Evolutionary conservation across 306 rosid species (phyloP), one percentile per base, ranked within the genome.

Genomic region (Comarum palustre): DNA sequence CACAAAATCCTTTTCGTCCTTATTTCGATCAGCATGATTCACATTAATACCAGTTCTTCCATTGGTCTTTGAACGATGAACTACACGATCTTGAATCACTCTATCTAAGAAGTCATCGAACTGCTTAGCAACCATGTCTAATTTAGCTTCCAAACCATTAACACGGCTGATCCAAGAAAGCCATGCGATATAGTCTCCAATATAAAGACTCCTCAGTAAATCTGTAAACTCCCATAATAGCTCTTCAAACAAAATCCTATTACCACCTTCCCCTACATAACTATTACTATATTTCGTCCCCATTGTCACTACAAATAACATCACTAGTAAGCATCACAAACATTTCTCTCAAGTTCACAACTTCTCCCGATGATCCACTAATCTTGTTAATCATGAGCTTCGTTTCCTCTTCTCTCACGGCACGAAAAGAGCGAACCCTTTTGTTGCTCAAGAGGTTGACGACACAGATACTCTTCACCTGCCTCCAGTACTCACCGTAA

Each of bases 171-270:
- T 12, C 89, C 90, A 89, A 17, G 73, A 79, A 71, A 86, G 80
- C 85, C 87, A 87, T 29, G 90, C 87, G 5, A 89, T 62, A 50
- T 38, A 89, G 5, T 89, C 92, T 19, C 89, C 83, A 2, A 87
- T 17, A 42, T 25, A 19, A 6, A 71, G 61, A 69, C 11, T 2
- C 59, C 92, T 85, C 69, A 87, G 38, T 8, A 84, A 16, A 51
- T 78, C 79, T 0, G 0, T 24, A 4, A 73, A 50, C 63, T 57
- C 92, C 88, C 65, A 87, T 20, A 8, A 29, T n/a, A 84, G 7
- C 45, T 80, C 78, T 0, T 0, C 25, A 12, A 91, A 75, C 22
- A 88, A 0, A 42, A 87, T 22, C 59, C 54, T 19, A 27, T 6
- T 64, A 2, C 74, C 84, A 2, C 32, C 80, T 43, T 64, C 80